Conservation (phyloP, 495 filamentous ascomycete species). For the Aspergillus haitiensis region DNA sequence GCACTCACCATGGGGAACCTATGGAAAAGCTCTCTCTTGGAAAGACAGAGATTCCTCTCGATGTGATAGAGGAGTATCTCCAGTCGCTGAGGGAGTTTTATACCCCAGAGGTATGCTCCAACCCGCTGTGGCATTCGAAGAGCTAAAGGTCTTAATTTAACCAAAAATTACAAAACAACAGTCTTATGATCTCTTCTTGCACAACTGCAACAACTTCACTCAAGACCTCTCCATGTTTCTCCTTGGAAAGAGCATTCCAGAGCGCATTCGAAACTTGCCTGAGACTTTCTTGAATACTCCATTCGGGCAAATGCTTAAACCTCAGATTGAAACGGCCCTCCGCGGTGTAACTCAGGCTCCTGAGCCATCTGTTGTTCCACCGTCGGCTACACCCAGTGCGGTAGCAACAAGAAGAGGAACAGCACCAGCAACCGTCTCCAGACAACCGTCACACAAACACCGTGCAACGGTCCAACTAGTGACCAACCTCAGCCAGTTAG, state of each 20-base stretch:
- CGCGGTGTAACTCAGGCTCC: slow-evolving; percentile 62
- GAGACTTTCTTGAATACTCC: slow-evolving; percentile 84
- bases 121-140: not conserved
- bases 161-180: slow-evolving; percentile 35
- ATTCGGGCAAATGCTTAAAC: slow-evolving; percentile 85
- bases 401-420: slow-evolving; percentile 23
- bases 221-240: slow-evolving; percentile 92
- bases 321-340: slow-evolving; percentile 75
- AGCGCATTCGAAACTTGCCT: slow-evolving; percentile 85
- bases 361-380: slow-evolving; percentile 29
- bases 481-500: slow-evolving; percentile 57
- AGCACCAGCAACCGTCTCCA: slow-evolving; percentile 23
- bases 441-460: slow-evolving; percentile 13
- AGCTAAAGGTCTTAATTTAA: slow-evolving; percentile 9
- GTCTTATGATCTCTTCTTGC: slow-evolving; percentile 85
- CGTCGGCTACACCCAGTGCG: slow-evolving; percentile 21
- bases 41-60: slow-evolving; percentile 72
- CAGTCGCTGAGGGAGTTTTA: slow-evolving; percentile 81
- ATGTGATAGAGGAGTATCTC: slow-evolving; percentile 86
- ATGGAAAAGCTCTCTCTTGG: slow-evolving; percentile 77
- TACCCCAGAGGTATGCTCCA: slow-evolving; percentile 64
- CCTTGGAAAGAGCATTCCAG: slow-evolving; percentile 84
- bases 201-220: slow-evolving; percentile 99
- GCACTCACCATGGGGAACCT: slow-evolving; percentile 81
- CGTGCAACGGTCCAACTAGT: slow-evolving; percentile 48